Conservation (phyloP, 495 filamentous ascomycete genomes). For the Thozetella sp. region DNA sequence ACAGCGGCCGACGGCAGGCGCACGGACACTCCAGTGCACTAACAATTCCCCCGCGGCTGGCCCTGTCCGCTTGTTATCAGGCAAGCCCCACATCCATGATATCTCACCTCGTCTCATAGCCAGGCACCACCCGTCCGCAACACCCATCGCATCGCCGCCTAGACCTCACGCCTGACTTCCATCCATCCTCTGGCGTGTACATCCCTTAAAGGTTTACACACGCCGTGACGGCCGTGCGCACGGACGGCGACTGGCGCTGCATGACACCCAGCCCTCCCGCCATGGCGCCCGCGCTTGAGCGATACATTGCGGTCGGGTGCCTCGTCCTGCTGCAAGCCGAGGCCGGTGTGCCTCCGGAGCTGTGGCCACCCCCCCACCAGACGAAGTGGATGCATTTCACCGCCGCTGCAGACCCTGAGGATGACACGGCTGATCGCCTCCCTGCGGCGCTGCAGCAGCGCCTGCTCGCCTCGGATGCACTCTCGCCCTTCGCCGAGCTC, state of each 20-base stretch:
- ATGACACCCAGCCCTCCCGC: too few species aligned
- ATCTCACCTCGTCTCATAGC: too few species aligned
- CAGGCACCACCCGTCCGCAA: too few species aligned
- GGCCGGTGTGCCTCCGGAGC: neutral
- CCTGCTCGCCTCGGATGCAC: slow-evolving; percentile 22
- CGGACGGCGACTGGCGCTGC: too few species aligned
- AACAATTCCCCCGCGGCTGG: too few species aligned
- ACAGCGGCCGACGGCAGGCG: too few species aligned
- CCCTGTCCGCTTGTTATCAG: too few species aligned
- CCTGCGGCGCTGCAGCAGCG: slow-evolving; percentile 23
- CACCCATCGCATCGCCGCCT: neutral
- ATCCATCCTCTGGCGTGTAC: neutral
- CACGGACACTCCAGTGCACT: too few species aligned
- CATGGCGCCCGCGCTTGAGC: too few species aligned
- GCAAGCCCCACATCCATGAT: too few species aligned
- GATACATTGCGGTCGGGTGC: slow-evolving; percentile 38
- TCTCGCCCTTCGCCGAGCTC: slow-evolving; percentile 24
- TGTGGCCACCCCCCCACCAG: slow-evolving; percentile 4
- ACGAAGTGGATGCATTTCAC: slow-evolving; percentile 24
- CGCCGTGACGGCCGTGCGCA: too few species aligned
- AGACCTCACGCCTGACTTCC: neutral
- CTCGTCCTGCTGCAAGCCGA: slow-evolving; percentile 18
- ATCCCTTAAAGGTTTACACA: neutral
- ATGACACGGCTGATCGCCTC: slow-evolving; percentile 7
- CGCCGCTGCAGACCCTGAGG: neutral